These are phyloP conservation scores for Rhizophagus prolifer DNA, from an alignment of 192 early-diverging fungal genomes.

Conservation along the genomic window DNA sequence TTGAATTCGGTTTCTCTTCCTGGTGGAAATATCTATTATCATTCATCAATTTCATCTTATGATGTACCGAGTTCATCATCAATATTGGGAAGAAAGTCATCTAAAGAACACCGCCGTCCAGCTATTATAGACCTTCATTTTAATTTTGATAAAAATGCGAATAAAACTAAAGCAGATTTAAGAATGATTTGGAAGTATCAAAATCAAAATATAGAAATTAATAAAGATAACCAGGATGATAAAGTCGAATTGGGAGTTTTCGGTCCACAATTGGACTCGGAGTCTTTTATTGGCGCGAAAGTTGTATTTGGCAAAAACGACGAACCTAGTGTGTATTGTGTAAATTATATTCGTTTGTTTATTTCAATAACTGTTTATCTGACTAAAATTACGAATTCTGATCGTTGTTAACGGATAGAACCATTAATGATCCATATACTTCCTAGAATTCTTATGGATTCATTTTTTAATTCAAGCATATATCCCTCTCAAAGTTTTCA, in stretches of 20 bases:
- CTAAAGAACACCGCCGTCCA: background rate
- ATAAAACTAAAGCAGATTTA: background rate
- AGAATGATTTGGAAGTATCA: slow-evolving; percentile 9
- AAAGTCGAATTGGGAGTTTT: slow-evolving; percentile 8
- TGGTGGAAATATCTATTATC: background rate
- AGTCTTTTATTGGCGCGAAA: background rate
- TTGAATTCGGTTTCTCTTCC: background rate
- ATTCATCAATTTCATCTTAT: background rate
- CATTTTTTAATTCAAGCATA: slow-evolving; percentile 4
- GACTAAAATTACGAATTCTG: background rate
- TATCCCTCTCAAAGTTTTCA: slow-evolving; percentile 2
- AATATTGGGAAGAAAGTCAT: background rate
- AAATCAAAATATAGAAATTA: slow-evolving; percentile 10
- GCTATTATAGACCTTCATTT: slow-evolving; percentile 5
- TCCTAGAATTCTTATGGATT: background rate
- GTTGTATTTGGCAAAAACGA: background rate
- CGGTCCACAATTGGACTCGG: background rate
- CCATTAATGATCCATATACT: background rate
- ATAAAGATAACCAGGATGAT: slow-evolving; percentile 5
- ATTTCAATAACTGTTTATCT: background rate
- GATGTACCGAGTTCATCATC: background rate
- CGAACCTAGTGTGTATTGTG: background rate
- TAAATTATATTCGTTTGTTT: background rate
- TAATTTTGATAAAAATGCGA: background rate
- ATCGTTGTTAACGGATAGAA: background rate